Percentiles rank a stretch among this genome's conserved stretches.
phyloP scores from a whole-genome alignment of 2,329 filamentous ascomycete genomes.

The Hypoxylon sp. region DNA sequence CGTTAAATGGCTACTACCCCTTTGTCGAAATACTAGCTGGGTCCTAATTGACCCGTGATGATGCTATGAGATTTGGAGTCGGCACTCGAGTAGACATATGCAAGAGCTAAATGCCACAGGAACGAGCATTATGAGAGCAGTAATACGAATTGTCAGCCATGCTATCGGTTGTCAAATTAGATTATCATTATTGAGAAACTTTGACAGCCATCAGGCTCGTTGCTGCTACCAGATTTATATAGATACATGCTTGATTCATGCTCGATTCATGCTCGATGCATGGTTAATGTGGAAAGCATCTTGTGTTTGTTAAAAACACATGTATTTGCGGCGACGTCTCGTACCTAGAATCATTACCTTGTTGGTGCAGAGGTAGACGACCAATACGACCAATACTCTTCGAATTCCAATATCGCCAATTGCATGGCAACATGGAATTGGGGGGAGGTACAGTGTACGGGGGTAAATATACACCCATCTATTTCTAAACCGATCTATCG shows the following conservation, averaged over 20 bases:
- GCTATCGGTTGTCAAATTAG: neutral
- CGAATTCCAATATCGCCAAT: too few species aligned
- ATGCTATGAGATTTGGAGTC: neutral
- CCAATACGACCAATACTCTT: neutral
- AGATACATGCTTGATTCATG: neutral
- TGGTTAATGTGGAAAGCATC: neutral
- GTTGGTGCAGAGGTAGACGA: neutral
- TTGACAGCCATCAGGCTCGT: neutral
- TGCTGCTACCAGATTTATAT: neutral
- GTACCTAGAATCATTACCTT: neutral
- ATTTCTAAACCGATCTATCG: constrained; percentile 2
- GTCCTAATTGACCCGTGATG: constrained; percentile 8
- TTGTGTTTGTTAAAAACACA: neutral
- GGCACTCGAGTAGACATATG: neutral
- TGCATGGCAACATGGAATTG: neutral
- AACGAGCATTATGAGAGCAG: neutral
- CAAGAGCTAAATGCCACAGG: neutral
- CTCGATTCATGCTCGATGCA: neutral
- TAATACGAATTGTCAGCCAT: neutral
- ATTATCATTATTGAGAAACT: neutral
- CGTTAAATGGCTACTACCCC: constrained; percentile 49
- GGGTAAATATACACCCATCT: neutral
- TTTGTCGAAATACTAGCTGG: neutral
- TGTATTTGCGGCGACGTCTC: neutral
- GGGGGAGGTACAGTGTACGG: neutral